Percentiles rank a stretch among this genome's conserved stretches.
phyloP scores from a whole-genome alignment of 2,329 filamentous ascomycete genomes.

The Fusarium domesticum region DNA sequence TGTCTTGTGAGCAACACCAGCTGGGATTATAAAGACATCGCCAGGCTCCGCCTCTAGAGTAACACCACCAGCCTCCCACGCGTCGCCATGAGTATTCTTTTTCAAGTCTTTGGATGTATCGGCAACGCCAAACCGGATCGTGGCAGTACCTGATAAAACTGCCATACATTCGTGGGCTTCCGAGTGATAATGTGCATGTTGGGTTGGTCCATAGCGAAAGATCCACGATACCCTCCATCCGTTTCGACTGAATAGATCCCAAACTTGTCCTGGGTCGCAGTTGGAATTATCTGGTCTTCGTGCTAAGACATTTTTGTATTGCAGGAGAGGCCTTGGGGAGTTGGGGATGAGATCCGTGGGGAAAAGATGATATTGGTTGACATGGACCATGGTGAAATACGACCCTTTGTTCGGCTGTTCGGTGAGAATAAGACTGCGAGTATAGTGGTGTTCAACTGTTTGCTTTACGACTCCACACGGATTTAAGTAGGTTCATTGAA shows the following conservation, averaged over 20 bases:
- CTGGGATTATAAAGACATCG: constrained; percentile 58
- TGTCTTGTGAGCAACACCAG: constrained; percentile 55
- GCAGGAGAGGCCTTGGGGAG: constrained; percentile 50
- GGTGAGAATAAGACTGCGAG: not conserved
- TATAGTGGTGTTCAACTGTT: too few relatives aligned
- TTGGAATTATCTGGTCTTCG: not conserved
- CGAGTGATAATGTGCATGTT: constrained; percentile 56
- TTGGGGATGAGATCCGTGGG: constrained; percentile 49
- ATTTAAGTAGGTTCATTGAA: too few relatives aligned
- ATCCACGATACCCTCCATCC: constrained; percentile 56
- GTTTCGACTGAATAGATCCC: constrained; percentile 43
- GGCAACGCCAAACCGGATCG: constrained; percentile 53
- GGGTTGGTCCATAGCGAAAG: constrained; percentile 53
- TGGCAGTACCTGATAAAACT: constrained; percentile 51
- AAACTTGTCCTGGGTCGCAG: constrained; percentile 38
- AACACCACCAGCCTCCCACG: constrained; percentile 47
- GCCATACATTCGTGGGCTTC: constrained; percentile 56
- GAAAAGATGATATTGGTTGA: constrained; percentile 39
- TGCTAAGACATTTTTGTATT: constrained; percentile 39
- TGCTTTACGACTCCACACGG: too few relatives aligned
- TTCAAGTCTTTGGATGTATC: constrained; percentile 42
- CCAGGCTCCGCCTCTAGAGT: constrained; percentile 47
- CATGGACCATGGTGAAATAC: constrained; percentile 16
- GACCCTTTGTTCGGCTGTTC: not conserved
- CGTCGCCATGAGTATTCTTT: constrained; percentile 38